These are phyloP conservation scores for Podospora bellae-mahoneyi DNA, from an alignment of 495 filamentous ascomycete genomes.

Conservation along the genomic window DNA sequence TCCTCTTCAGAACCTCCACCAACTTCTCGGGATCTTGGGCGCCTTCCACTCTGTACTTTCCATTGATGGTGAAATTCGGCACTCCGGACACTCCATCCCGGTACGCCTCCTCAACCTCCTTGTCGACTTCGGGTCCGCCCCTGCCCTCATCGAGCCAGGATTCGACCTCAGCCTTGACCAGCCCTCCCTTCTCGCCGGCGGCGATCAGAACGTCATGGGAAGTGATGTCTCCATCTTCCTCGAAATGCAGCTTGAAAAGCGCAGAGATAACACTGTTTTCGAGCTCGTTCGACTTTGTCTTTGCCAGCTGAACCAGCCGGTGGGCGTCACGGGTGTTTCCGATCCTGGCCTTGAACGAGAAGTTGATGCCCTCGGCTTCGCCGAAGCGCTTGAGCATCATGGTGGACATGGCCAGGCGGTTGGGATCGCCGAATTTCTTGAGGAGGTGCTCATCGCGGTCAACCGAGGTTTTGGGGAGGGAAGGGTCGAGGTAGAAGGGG, in stretches of 20 bases:
- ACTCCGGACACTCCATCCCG: slow-evolving; percentile 62
- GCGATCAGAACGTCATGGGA: slow-evolving; percentile 54
- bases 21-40: slow-evolving; percentile 61
- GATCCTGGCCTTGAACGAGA: slow-evolving; percentile 66
- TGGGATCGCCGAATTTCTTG: slow-evolving; percentile 43
- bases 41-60: slow-evolving; percentile 57
- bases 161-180: slow-evolving; percentile 57
- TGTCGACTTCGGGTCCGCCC: slow-evolving; percentile 68
- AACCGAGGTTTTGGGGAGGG: slow-evolving; percentile 44
- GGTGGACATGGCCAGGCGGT: slow-evolving; percentile 54
- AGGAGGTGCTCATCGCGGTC: slow-evolving; percentile 25
- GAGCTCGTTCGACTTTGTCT: slow-evolving; percentile 50
- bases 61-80: slow-evolving; percentile 69
- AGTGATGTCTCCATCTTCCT: slow-evolving; percentile 75
- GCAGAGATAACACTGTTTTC: slow-evolving; percentile 64
- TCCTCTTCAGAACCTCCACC: slow-evolving; percentile 51
- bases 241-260: slow-evolving; percentile 72
- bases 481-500: slow-evolving; percentile 77
- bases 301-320: slow-evolving; percentile 67
- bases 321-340: slow-evolving; percentile 80
- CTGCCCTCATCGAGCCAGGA: slow-evolving; percentile 60
- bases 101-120: slow-evolving; percentile 60
- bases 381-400: slow-evolving; percentile 58
- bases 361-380: slow-evolving; percentile 63
- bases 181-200: slow-evolving; percentile 60